phyloP scores from a whole-genome alignment of 169 alveolate species.

The Babesia bigemina region DNA sequence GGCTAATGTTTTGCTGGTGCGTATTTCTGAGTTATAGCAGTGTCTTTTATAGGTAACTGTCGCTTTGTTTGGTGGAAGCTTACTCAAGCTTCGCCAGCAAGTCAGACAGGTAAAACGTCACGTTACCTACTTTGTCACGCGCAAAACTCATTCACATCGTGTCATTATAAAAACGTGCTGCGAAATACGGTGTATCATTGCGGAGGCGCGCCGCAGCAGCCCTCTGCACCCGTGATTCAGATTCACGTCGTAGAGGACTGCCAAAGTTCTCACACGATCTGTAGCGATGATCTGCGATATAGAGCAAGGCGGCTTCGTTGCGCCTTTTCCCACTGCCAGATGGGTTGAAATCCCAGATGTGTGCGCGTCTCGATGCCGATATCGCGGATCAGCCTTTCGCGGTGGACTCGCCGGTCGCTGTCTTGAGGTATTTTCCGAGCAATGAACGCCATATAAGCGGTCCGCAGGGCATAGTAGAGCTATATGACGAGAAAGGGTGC shows the following conservation, averaged over 20 bases:
- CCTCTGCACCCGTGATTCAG: background rate
- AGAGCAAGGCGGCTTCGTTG: background rate
- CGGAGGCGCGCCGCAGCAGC: background rate
- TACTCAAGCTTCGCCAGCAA: no score
- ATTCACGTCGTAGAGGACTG: background rate
- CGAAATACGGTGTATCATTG: no score
- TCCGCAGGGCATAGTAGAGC: constrained; percentile 57
- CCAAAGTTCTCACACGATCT: background rate
- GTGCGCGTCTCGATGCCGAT: constrained; percentile 43
- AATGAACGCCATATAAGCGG: background rate
- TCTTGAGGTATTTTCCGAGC: constrained; percentile 34
- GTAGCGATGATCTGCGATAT: constrained; percentile 7
- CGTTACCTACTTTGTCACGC: no score
- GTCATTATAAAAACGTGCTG: no score
- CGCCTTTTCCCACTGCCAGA: background rate
- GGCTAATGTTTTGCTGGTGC: no score
- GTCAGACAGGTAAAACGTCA: no score
- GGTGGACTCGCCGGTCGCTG: constrained; percentile 61
- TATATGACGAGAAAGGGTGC: constrained; percentile 42
- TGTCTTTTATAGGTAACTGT: no score
- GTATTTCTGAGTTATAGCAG: no score
- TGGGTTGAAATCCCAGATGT: background rate
- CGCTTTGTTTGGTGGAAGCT: no score
- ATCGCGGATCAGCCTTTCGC: constrained; percentile 59
- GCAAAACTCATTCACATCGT: no score